phyloP scores from a whole-genome alignment of 169 alveolate genomes.

The Plasmodium coatneyi region DNA sequence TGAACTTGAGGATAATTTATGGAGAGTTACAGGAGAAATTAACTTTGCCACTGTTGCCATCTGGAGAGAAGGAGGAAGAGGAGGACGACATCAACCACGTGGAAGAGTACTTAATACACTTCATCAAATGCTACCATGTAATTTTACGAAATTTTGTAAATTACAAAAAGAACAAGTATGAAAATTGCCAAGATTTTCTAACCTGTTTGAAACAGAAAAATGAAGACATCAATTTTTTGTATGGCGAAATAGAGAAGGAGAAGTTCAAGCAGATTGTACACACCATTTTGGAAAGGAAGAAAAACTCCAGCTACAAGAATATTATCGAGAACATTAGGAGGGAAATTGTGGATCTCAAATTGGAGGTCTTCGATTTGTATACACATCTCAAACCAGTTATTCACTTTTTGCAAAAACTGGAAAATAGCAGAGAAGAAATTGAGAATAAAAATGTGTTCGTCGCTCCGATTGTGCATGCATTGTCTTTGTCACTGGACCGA shows the following conservation, averaged over 20 bases:
- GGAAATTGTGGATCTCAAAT: slow-evolving; percentile 27
- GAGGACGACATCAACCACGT: slow-evolving; percentile 37
- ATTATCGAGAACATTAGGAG: slow-evolving; percentile 61
- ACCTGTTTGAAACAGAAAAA: slow-evolving; percentile 28
- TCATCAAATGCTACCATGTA: slow-evolving; percentile 62
- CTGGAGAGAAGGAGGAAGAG: slow-evolving; percentile 43
- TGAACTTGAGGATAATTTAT: slow-evolving; percentile 52
- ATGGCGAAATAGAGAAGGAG: slow-evolving; percentile 57
- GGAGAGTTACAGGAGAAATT: slow-evolving; percentile 61
- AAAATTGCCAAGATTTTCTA: slow-evolving; percentile 41
- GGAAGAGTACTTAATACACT: slow-evolving; percentile 68
- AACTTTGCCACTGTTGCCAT: slow-evolving; percentile 43
- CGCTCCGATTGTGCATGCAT: slow-evolving; percentile 51
- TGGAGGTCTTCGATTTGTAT: slow-evolving; percentile 52
- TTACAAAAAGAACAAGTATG: slow-evolving; percentile 47
- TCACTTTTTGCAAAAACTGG: slow-evolving; percentile 69
- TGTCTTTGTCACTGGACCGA: slow-evolving; percentile 47
- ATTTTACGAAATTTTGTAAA: slow-evolving; percentile 54
- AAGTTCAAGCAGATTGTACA: slow-evolving; percentile 28
- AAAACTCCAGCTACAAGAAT: slow-evolving; percentile 67
- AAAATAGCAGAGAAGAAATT: slow-evolving; percentile 30
- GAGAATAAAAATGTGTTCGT: slow-evolving; percentile 27
- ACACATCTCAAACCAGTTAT: slow-evolving; percentile 62
- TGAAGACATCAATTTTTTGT: slow-evolving; percentile 43
- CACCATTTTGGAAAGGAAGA: slow-evolving; percentile 64